Evolutionary conservation across 1,284 basidiomycete species (phyloP), one percentile per base, ranked within the genome.

Genomic region (Naganishia cerealis): DNA sequence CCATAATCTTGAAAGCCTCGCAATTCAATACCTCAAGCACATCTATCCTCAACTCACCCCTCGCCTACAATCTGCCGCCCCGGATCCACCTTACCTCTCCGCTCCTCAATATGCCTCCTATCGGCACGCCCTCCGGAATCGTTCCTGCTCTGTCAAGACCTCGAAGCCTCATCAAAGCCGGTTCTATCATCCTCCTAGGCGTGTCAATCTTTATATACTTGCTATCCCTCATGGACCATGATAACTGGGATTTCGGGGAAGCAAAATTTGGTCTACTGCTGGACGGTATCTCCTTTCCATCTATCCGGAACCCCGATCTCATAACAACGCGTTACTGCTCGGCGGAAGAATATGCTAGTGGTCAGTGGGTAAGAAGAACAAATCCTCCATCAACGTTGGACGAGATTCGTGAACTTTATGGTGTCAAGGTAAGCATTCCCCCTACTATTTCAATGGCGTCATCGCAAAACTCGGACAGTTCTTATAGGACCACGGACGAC

Each of bases 301-400:
- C 36, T n/a, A 18, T 8, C 7, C 33, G 16, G 15, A n/a, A n/a
- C 24, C n/a, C 46, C 46, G 46, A 21, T 9, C 3, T 6, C 6
- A 33, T 33, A 6, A 33, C 46, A 8, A 50, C 46, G 13, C 18
- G 33, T 21, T 67, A 43, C 42, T 67, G 66, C 43, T 38, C 52
- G 9, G 21, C 40, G 2, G 66, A 43, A 21, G n/a, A 62, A 38
- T 67, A 67, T 24, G 58, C 66, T 9, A 55, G 43, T 18, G 66
- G 66, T 15, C 39, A 38, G 1, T 67, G 66, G 66, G 8, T 39
- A 36, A 54, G 6, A 33, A 61, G 58, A 42, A 12, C 26, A 24
- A 13, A 55, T 26, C 57, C 57, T 4, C 66, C 66, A 1, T 26
- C 50, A 5, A 39, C 15, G 13, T 6, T 67, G 39, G 58, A 54